These are phyloP conservation scores for Hypomontagnella submonticulosa DNA, from an alignment of 495 filamentous ascomycete genomes.

Conservation along the genomic window DNA sequence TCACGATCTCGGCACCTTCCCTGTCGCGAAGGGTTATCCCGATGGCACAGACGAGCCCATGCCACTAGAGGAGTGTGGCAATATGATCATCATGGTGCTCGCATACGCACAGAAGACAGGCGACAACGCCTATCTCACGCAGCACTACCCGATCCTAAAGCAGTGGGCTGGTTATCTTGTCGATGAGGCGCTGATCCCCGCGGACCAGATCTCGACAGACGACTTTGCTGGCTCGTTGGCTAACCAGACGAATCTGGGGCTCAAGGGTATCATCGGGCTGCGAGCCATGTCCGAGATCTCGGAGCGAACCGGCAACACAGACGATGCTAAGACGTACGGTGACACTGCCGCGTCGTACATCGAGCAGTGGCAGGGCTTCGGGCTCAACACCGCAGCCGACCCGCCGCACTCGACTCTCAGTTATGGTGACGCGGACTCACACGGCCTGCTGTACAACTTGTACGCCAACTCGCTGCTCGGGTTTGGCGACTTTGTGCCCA, in stretches of 20 bases:
- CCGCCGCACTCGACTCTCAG: constrained; percentile 78
- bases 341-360: constrained; percentile 79
- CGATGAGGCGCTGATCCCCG: constrained; percentile 81
- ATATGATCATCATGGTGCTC: constrained; percentile 93
- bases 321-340: constrained; percentile 70
- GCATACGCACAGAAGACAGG: constrained; percentile 62
- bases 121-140: constrained; percentile 54
- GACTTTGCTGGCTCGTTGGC: constrained; percentile 90
- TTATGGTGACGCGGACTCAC: constrained; percentile 55
- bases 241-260: constrained; percentile 92
- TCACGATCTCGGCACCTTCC: constrained; percentile 93
- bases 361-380: constrained; percentile 77
- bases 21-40: constrained; percentile 88
- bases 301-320: constrained; percentile 66
- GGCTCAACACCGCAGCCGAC: constrained; percentile 73
- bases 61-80: constrained; percentile 95
- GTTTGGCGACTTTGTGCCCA: constrained; percentile 71
- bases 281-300: constrained; percentile 88
- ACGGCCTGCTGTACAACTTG: constrained; percentile 86
- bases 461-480: constrained; percentile 81
- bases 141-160: constrained; percentile 78
- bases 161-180: constrained; percentile 91
- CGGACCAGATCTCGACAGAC: constrained; percentile 89
- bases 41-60: constrained; percentile 88
- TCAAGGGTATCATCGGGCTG: constrained; percentile 96